Conservation (phyloP, 768 basidiomycete species). For the Collybia sordida region DNA sequence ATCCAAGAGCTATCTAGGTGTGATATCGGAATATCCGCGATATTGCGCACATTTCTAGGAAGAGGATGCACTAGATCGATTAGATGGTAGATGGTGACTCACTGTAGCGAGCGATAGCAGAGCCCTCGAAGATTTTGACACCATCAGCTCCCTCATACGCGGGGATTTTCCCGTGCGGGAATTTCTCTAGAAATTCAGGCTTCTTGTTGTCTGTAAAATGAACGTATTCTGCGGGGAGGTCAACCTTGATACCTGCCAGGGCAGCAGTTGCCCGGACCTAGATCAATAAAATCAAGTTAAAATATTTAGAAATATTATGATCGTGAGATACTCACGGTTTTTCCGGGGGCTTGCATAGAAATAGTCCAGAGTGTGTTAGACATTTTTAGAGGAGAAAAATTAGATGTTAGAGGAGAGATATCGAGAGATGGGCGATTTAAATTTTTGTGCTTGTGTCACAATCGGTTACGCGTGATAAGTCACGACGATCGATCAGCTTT, state of each 20-base stretch:
- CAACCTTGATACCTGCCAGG: slow-evolving; percentile 54
- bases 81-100: slow-evolving; percentile 46
- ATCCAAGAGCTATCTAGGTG: too few species aligned
- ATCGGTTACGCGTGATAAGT: too few species aligned
- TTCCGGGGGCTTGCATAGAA: not conserved
- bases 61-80: not conserved
- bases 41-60: too few species aligned
- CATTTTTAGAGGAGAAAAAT: not conserved
- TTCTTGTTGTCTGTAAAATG: slow-evolving; percentile 69
- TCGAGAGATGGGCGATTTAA: not conserved
- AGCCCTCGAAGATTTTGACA: slow-evolving; percentile 72
- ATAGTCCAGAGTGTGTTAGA: not conserved
- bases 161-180: slow-evolving; percentile 81
- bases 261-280: slow-evolving; percentile 59
- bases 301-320: not conserved
- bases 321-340: not conserved
- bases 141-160: slow-evolving; percentile 74
- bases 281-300: not conserved
- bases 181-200: slow-evolving; percentile 70
- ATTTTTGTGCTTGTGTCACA: not conserved
- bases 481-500: too few species aligned
- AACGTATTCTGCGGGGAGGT: slow-evolving; percentile 51
- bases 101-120: slow-evolving; percentile 86
- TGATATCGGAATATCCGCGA: too few species aligned
- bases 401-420: not conserved